phyloP scores from a whole-genome alignment of 2,329 filamentous ascomycete species.

The Teratosphaeria pseudoeucalypti region DNA sequence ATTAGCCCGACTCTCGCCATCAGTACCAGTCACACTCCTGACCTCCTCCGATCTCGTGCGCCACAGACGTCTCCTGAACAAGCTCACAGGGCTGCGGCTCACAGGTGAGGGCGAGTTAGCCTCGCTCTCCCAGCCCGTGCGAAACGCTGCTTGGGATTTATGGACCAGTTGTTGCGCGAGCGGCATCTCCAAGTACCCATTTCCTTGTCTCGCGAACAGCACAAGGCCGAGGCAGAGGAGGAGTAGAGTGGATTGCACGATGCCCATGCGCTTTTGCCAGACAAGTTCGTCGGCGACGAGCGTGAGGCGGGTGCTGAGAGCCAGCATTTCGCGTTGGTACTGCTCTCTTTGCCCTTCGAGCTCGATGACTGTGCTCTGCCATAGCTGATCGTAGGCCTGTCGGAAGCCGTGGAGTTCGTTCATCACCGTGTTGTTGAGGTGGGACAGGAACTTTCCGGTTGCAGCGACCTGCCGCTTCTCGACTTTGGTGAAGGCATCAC shows the following conservation, averaged over 20 bases:
- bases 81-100: conserved; percentile 19
- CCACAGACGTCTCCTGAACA: conserved; percentile 25
- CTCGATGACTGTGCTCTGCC: conserved; percentile 89
- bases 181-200: conserved; percentile 30
- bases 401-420: conserved; percentile 67
- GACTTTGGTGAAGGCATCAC: conserved; percentile 75
- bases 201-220: conserved; percentile 51
- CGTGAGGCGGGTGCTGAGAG: conserved; percentile 68
- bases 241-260: conserved; percentile 79
- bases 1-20: conserved; percentile 17
- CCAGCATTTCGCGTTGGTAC: conserved; percentile 71
- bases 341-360: conserved; percentile 81
- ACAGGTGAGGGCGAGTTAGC: conserved; percentile 27
- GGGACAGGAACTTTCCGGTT: conserved; percentile 68
- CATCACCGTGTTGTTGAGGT: conserved; percentile 79
- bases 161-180: conserved; percentile 36
- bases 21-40: neutral
- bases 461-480: conserved; percentile 82
- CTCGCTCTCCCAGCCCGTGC: conserved; percentile 24
- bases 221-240: conserved; percentile 80
- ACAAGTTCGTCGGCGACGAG: conserved; percentile 87
- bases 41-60: conserved; percentile 19
- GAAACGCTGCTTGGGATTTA: conserved; percentile 23
- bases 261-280: conserved; percentile 79
- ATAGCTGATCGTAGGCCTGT: conserved; percentile 87